A percentile compares a stretch with the other conserved stretches of the same genome.
These are phyloP conservation scores for Phytophthora tentaculata DNA, from an alignment of 352 stramenopile species.

Conservation along the genomic window DNA sequence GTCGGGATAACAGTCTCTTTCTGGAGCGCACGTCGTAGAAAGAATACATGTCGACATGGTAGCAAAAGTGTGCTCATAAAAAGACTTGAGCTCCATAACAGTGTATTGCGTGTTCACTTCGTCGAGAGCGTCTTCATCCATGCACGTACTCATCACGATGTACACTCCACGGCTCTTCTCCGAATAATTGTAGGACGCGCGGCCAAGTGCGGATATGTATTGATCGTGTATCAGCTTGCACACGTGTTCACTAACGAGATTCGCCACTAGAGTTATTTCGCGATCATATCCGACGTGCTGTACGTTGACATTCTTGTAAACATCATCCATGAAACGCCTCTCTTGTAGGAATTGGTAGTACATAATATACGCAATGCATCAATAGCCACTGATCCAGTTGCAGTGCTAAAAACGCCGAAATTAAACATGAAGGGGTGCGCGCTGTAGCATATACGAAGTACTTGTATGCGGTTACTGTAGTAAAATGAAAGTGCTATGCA, in stretches of 20 bases:
- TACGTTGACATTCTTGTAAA: conserved; percentile 4
- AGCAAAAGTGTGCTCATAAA: conserved; percentile 14
- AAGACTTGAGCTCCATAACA: conserved; percentile 3
- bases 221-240: conserved; percentile 7
- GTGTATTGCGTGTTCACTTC: conserved; percentile 3
- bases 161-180: not conserved
- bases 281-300: conserved; percentile 3
- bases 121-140: conserved; percentile 4
- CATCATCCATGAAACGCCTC: not conserved
- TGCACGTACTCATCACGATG: not conserved
- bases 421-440: too few species aligned
- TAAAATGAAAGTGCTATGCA: too few species aligned
- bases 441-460: too few species aligned
- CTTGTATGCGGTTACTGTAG: too few species aligned
- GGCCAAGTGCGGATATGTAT: not conserved
- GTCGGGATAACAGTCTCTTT: conserved; percentile 5
- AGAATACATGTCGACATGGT: conserved; percentile 16
- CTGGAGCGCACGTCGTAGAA: not conserved
- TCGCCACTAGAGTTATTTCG: conserved; percentile 4
- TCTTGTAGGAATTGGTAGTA: conserved; percentile 6
- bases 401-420: too few species aligned
- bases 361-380: conserved; percentile 14
- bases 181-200: not conserved
- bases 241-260: conserved; percentile 4
- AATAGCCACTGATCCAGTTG: too few species aligned